These are phyloP conservation scores for Lepidopterella palustris DNA, from an alignment of 495 filamentous ascomycete genomes.

Conservation along the genomic window DNA sequence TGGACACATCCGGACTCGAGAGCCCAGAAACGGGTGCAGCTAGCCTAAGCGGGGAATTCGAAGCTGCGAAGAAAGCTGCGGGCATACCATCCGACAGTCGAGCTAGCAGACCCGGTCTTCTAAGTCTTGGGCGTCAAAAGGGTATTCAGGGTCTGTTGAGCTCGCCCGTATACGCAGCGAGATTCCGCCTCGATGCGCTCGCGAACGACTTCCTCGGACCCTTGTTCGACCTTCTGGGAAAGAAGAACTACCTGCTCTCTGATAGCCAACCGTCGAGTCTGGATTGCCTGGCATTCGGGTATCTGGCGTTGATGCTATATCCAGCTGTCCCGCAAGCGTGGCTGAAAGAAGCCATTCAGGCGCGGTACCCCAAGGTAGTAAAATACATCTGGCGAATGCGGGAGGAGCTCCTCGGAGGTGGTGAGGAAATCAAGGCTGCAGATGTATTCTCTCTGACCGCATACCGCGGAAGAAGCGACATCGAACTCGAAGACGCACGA, in stretches of 20 bases:
- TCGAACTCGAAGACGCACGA: not conserved
- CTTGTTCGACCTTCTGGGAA: conserved; percentile 54
- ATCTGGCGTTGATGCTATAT: conserved; percentile 65
- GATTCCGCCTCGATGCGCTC: conserved; percentile 65
- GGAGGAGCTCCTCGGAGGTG: conserved; percentile 12
- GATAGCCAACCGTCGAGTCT: conserved; percentile 49
- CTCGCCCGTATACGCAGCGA: conserved; percentile 36
- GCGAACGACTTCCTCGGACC: conserved; percentile 63
- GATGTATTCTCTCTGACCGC: conserved; percentile 13
- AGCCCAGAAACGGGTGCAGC: conserved; percentile 18
- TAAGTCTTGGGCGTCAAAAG: conserved; percentile 30
- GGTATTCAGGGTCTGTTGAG: conserved; percentile 31
- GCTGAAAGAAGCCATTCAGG: conserved; percentile 56
- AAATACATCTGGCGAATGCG: conserved; percentile 40
- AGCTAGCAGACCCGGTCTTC: conserved; percentile 20
- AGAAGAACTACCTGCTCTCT: conserved; percentile 51
- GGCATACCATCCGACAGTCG: conserved; percentile 17
- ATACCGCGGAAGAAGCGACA: not conserved
- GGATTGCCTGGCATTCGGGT: conserved; percentile 75
- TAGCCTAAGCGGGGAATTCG: conserved; percentile 12
- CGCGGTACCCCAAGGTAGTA: conserved; percentile 48
- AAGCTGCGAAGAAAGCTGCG: conserved; percentile 27
- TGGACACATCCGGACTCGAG: conserved; percentile 37
- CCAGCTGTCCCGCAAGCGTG: conserved; percentile 66
- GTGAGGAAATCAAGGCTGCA: conserved; percentile 11